Conservation (phyloP, 1,284 basidiomycete species). For the Porogramme epimiltina region DNA sequence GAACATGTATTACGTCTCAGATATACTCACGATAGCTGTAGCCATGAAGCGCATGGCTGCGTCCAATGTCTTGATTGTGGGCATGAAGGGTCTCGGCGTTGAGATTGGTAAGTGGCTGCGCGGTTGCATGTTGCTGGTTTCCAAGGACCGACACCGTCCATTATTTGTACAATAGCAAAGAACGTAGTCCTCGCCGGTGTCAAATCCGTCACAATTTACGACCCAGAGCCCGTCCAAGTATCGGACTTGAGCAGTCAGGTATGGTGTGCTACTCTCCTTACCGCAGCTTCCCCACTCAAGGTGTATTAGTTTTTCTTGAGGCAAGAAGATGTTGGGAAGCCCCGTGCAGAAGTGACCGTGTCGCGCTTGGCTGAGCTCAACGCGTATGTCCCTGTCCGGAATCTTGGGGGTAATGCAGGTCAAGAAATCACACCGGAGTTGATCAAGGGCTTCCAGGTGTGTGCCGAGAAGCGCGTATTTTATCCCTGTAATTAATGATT, state of each 20-base stretch:
- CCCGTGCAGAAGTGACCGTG: slow-evolving; percentile 84
- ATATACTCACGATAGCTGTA: too few species aligned
- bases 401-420: slow-evolving; percentile 70
- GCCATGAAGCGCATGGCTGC: slow-evolving; percentile 99
- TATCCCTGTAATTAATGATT: background rate
- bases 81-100: slow-evolving; percentile 91
- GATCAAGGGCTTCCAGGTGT: slow-evolving; percentile 86
- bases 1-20: slow-evolving; percentile 6
- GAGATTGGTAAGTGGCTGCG: slow-evolving; percentile 78
- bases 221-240: slow-evolving; percentile 86
- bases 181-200: slow-evolving; percentile 96
- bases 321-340: slow-evolving; percentile 83
- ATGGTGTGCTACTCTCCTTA: slow-evolving; percentile 25
- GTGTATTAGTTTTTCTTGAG: slow-evolving; percentile 88
- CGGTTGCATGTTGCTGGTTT: background rate
- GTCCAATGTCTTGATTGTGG: slow-evolving; percentile 95
- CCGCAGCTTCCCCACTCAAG: slow-evolving; percentile 5
- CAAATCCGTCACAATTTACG: slow-evolving; percentile 96
- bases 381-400: slow-evolving; percentile 91
- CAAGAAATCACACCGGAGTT: slow-evolving; percentile 79
- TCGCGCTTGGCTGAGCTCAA: slow-evolving; percentile 96
- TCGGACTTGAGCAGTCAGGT: slow-evolving; percentile 95
- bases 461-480: slow-evolving; percentile 18
- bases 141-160: too few species aligned
- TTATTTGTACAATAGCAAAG: slow-evolving; percentile 76